phyloP scores from a whole-genome alignment of 2,329 filamentous ascomycete genomes.

The Colletotrichum lini region DNA sequence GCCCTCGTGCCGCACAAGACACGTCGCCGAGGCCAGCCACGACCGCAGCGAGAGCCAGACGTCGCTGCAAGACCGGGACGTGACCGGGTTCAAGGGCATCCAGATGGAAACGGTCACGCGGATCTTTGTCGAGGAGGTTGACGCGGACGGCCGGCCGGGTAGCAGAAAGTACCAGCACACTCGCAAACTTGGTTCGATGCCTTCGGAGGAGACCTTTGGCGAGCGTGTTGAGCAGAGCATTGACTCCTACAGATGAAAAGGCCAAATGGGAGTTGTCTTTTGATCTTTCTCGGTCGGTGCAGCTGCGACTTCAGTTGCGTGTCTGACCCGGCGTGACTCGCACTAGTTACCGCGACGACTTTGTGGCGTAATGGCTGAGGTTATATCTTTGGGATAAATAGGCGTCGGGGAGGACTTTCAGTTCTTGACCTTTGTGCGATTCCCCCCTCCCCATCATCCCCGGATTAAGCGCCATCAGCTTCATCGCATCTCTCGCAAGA shows the following conservation, averaged over 20 bases:
- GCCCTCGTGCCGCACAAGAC: background rate
- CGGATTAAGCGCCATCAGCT: too few relatives aligned
- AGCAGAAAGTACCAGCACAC: slow-evolving; percentile 30
- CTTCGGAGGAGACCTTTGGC: slow-evolving; percentile 15
- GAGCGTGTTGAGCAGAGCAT: slow-evolving; percentile 23
- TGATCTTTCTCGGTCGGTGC: background rate
- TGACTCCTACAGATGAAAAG: slow-evolving; percentile 12
- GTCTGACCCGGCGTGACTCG: background rate
- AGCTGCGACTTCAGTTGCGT: background rate
- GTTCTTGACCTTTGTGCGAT: too few relatives aligned
- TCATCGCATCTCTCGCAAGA: background rate
- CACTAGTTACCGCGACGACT: background rate
- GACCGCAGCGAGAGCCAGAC: slow-evolving; percentile 31
- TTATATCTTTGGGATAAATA: background rate
- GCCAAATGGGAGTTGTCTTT: background rate
- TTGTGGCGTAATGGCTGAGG: background rate
- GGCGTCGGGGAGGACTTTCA: background rate
- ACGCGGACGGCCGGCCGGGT: slow-evolving; percentile 42
- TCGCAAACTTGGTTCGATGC: slow-evolving; percentile 2
- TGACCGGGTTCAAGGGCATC: slow-evolving; percentile 48
- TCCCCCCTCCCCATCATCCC: too few relatives aligned
- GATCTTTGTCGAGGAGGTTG: slow-evolving; percentile 58
- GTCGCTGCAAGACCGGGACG: slow-evolving; percentile 11
- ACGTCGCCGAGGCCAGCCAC: background rate
- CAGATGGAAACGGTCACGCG: slow-evolving; percentile 61